Evolutionary conservation across 805 yeast species (phyloP).

Genomic region (Ogataea polymorpha): DNA sequence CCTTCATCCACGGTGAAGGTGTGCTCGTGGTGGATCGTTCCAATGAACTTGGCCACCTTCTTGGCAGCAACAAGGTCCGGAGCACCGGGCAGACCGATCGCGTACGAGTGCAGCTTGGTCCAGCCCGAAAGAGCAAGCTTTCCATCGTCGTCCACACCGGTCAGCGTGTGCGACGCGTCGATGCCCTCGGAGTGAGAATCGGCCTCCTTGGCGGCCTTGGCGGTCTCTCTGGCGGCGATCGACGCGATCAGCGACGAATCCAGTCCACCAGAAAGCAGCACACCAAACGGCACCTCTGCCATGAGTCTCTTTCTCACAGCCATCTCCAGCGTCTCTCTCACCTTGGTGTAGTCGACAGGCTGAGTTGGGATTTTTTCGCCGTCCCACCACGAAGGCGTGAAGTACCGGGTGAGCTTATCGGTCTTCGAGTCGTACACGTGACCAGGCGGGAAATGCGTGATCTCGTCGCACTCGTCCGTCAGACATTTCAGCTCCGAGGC

Average conservation of each 20-base stretch:
- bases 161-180: constrained; percentile 66
- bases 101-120: constrained; percentile 88
- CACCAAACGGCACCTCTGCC: constrained; percentile 99
- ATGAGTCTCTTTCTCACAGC: constrained; percentile 98
- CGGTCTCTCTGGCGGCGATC: constrained; percentile 95
- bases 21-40: constrained; percentile 96
- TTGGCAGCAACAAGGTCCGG: constrained; percentile 97
- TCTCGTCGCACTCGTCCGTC: constrained; percentile 90
- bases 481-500: constrained; percentile 95
- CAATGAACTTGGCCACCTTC: constrained; percentile 94
- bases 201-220: constrained; percentile 60
- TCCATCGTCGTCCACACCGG: constrained; percentile 92
- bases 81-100: constrained; percentile 95
- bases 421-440: constrained; percentile 92
- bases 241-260: constrained; percentile 96
- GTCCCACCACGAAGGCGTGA: constrained; percentile 94
- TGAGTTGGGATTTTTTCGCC: constrained; percentile 68
- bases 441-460: constrained; percentile 96
- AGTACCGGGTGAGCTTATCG: constrained; percentile 82
- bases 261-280: constrained; percentile 92
- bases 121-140: constrained; percentile 74
- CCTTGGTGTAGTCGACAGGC: constrained; percentile 66
- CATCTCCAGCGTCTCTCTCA: constrained; percentile 82
- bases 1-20: constrained; percentile 97
- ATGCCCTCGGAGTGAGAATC: constrained; percentile 44